phyloP scores from a whole-genome alignment of 2,329 filamentous ascomycete genomes.

The Ascochyta lentis region DNA sequence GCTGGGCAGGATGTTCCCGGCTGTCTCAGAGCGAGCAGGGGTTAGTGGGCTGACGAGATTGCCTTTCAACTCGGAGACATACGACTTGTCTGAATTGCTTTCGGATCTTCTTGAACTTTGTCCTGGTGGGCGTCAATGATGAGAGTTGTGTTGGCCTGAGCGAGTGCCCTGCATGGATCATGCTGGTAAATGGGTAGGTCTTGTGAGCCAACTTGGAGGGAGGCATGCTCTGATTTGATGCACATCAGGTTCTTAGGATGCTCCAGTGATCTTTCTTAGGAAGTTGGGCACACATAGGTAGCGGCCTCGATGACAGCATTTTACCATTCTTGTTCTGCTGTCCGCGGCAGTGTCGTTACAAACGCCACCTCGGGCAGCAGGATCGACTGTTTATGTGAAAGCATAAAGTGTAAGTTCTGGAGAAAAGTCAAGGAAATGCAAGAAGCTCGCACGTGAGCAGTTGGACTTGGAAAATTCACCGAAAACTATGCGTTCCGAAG shows the following conservation, averaged over 20 bases:
- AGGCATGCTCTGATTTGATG: neutral
- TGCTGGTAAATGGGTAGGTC: neutral
- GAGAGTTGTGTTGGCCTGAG: neutral
- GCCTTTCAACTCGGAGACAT: neutral
- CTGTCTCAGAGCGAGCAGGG: conserved; percentile 12
- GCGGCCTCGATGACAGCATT: conserved; percentile 1
- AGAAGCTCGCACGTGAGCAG: neutral
- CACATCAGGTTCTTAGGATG: neutral
- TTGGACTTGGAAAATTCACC: neutral
- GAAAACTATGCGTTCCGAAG: conserved; percentile 1
- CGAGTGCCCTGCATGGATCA: conserved; percentile 10
- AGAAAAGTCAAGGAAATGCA: neutral
- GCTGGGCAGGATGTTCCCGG: conserved; percentile 13
- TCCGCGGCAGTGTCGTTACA: neutral
- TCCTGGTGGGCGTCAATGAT: neutral
- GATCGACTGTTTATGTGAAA: neutral
- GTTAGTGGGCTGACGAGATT: conserved; percentile 7
- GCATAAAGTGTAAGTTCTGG: neutral
- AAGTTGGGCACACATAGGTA: conserved; percentile 14
- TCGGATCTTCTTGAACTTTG: neutral
- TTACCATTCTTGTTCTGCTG: neutral
- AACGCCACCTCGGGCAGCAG: conserved; percentile 1
- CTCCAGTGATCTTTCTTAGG: neutral
- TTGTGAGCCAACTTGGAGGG: neutral
- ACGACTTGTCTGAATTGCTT: neutral